Evolutionary conservation across 352 stramenopile species (phyloP), one percentile per base, ranked within the genome.

Genomic region (Pseudoperonospora humuli): DNA sequence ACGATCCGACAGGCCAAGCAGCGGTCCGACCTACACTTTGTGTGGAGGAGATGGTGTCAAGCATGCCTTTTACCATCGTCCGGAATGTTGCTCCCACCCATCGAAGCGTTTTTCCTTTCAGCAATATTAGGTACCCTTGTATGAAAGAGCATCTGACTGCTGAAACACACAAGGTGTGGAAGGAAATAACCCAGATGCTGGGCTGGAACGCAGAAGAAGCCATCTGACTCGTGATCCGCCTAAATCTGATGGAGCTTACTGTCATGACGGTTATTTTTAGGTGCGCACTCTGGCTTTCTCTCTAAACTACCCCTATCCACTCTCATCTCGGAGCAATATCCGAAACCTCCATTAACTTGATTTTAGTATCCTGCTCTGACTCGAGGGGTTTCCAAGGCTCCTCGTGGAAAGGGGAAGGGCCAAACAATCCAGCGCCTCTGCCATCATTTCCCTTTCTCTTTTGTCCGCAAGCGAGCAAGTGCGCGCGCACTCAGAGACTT

Each of bases 381-480:
- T 42, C 41, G 20, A 45, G 48, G 28, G 13, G 40, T 56, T 62
- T 62, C 48, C 28, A 35, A 20, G 34, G 6, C 4, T 11, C 36
- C 36, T 28, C 49, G 23, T 45, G 43, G 55, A 64, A 64, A 60
- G 21, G 32, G 27, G 24, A 18, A 27, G 26, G 40, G 32, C 42
- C 36, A 47, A 3, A 35, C 45, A 33, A 56, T 57, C 46, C 51
- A 52, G 45, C 32, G 43, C 29, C 40, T 56, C 49, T 50, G 19
- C 47, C 37, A 50, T 50, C 37, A 43, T 43, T 43, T 43, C 23
- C 37, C 37, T 23, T 52, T 49, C 52, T 52, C 39, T 32, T 45
- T 51, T 45, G 35, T 46, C 23, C 19, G 36, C 20, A 45, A 27
- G 25, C 41, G 20, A 50, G 37, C 14, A 14, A 38, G 29, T 19